phyloP scores from a whole-genome alignment of 139 green algal species.

The Medakamo hakoo region DNA sequence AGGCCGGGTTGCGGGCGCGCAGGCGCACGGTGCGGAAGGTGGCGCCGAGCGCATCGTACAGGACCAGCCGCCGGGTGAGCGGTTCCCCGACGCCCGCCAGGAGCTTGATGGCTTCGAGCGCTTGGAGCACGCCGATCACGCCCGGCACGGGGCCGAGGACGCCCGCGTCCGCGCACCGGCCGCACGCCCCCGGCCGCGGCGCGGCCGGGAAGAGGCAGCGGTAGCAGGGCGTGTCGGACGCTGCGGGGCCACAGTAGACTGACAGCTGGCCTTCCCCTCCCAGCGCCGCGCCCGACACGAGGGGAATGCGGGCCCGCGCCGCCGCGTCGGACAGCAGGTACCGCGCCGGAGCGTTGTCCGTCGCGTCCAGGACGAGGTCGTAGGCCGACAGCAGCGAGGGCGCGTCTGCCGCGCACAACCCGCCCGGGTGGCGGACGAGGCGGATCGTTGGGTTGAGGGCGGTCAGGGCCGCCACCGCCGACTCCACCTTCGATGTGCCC shows the following conservation, averaged over 20 bases:
- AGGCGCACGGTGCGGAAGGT: slow-evolving; percentile 63
- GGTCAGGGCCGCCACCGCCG: slow-evolving; percentile 30
- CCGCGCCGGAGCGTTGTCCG: slow-evolving; percentile 80
- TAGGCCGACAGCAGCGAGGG: slow-evolving; percentile 50
- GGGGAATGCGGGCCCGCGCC: slow-evolving; percentile 27
- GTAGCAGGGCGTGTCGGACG: slow-evolving; percentile 30
- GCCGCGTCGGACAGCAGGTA: slow-evolving; percentile 73
- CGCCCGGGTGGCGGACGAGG: slow-evolving; percentile 37
- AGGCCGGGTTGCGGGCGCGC: slow-evolving; percentile 24
- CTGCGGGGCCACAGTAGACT: slow-evolving; percentile 55
- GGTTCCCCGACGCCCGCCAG: slow-evolving; percentile 42
- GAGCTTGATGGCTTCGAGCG: slow-evolving; percentile 86
- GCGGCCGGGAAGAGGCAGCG: slow-evolving; percentile 81
- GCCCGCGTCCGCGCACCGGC: slow-evolving; percentile 70
- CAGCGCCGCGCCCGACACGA: slow-evolving; percentile 83
- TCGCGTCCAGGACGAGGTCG: slow-evolving; percentile 81
- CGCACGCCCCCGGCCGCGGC: slow-evolving; percentile 56
- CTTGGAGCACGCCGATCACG: slow-evolving; percentile 80
- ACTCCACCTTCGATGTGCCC: slow-evolving; percentile 63
- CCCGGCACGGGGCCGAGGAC: slow-evolving; percentile 83
- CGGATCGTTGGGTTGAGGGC: slow-evolving; percentile 50
- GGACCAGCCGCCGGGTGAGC: slow-evolving; percentile 38
- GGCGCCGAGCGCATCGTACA: slow-evolving; percentile 47
- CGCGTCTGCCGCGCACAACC: slow-evolving; percentile 50
- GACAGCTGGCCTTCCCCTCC: slow-evolving; percentile 87